Base-by-base conservation (phyloP, 2,329 filamentous ascomycete genomes). In the Drechmeria coniospora region DNA sequence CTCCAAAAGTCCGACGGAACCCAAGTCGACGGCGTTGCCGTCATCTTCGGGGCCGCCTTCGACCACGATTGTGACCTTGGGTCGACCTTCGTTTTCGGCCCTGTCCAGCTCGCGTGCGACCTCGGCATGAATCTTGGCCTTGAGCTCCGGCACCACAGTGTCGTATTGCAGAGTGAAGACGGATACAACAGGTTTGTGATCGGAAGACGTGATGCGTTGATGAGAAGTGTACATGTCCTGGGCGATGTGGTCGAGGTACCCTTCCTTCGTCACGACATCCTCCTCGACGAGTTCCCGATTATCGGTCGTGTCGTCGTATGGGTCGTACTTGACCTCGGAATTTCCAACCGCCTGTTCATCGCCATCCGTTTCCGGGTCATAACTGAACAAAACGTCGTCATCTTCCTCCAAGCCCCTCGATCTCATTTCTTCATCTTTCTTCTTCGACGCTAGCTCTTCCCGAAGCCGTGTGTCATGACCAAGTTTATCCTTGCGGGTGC, bases 131-230 rank as follows among this genome's bases (percentile, higher is more conserved):
- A 95, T 63, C 36, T 73, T 77, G 2, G 82, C 72, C 48, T 92
- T 94, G 15, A 93, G 57, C 16, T 87, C 76, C 0, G 84, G 79
- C 0, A 92, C 74, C 1, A 93, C 80, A 1, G 81, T 79, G 36
- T 94, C 81, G 45, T 90, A 94, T 24, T 79, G 76, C 6, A 98
- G 54, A 0, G 70, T 77, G 45, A 95, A 95, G 1, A 86, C 60
- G 1, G 84, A 82, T 32, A 76, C 71, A 2, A 98, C 57, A 0
- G 90, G 92, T 49, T 98, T 98, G 53, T 98, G 90, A 42, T 98
- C 90, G 0, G 87, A 95, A 1, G 87, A 93, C 11, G 81, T 68
- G 15, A 98, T 76, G 12, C 79, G 68, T 50, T 95, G 90, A 44
- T 95, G 82, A 1, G 86, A 87, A 0, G 75, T 73, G 48, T 98